Percentiles rank a stretch among this genome's conserved stretches.
phyloP scores from a whole-genome alignment of 2,329 filamentous ascomycete species.

The Aphanoascus verrucosus region DNA sequence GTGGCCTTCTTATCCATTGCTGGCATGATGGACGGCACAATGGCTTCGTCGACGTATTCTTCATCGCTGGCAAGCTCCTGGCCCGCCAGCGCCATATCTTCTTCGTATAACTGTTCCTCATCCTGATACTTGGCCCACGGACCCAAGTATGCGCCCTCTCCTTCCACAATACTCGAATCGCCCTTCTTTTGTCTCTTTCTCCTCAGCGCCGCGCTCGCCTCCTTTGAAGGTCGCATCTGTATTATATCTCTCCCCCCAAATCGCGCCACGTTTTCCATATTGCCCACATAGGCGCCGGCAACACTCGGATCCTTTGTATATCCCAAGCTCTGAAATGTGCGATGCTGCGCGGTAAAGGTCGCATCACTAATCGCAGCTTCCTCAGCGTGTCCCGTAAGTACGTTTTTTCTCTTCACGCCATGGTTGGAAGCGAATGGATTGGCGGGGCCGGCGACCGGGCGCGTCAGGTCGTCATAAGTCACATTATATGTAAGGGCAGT shows the following conservation, averaged over 20 bases:
- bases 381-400: constrained; percentile 74
- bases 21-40: constrained; percentile 42
- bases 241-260: constrained; percentile 44
- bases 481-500: constrained; percentile 44
- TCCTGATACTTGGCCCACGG: constrained; percentile 83
- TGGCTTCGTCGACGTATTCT: constrained; percentile 68
- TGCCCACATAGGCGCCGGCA: constrained; percentile 39
- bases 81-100: constrained; percentile 56
- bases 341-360: constrained; percentile 78
- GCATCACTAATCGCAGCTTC: constrained; percentile 85
- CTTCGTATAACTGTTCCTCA: constrained; percentile 60
- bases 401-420: constrained; percentile 63
- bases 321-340: constrained; percentile 60
- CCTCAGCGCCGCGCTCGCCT: constrained; percentile 55
- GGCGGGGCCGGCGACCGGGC: constrained; percentile 54
- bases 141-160: constrained; percentile 77
- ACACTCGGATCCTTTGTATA: constrained; percentile 42
- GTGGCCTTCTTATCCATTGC: constrained; percentile 43
- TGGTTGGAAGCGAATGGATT: constrained; percentile 64
- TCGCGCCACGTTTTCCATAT: constrained; percentile 36
- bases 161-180: constrained; percentile 71
- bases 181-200: constrained; percentile 78
- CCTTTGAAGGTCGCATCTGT: constrained; percentile 53
- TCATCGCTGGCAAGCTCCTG: constrained; percentile 65
- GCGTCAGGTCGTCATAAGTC: constrained; percentile 61